Conservation (phyloP, 2,329 filamentous ascomycete genomes). For the Ceratocystis eucalypticola region DNA sequence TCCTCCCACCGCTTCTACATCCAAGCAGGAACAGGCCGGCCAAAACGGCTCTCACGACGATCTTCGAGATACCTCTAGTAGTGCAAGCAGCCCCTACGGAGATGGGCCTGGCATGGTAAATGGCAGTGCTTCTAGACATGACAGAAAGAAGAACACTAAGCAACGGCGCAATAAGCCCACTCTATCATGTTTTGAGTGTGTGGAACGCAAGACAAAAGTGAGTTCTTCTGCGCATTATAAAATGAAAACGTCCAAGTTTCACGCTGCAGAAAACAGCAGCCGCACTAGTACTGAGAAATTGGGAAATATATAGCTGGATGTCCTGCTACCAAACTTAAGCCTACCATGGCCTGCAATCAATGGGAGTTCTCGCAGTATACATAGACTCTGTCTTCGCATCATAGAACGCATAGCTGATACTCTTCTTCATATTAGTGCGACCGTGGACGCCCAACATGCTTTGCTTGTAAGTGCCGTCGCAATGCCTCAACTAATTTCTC, state of each 20-base stretch:
- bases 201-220: conserved; percentile 71
- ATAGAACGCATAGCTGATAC: neutral
- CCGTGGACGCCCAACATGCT: conserved; percentile 54
- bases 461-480: conserved; percentile 41
- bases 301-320: neutral
- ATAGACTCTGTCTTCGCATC: neutral
- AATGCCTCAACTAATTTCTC: neutral
- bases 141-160: conserved; percentile 41
- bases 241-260: neutral
- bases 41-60: conserved; percentile 11
- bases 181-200: conserved; percentile 64
- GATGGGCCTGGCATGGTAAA: conserved; percentile 11
- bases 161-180: conserved; percentile 79
- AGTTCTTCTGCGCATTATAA: conserved; percentile 22
- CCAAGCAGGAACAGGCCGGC: neutral
- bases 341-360: neutral
- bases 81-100: conserved; percentile 15
- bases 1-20: neutral
- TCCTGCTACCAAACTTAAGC: neutral
- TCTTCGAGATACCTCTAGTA: conserved; percentile 12
- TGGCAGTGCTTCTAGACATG: neutral
- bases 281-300: neutral
- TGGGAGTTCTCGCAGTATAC: neutral
- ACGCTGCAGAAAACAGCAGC: neutral
- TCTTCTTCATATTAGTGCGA: conserved; percentile 46